phyloP scores from a whole-genome alignment of 208 protist genomes.

The Acanthamoeba lugdunensis region DNA sequence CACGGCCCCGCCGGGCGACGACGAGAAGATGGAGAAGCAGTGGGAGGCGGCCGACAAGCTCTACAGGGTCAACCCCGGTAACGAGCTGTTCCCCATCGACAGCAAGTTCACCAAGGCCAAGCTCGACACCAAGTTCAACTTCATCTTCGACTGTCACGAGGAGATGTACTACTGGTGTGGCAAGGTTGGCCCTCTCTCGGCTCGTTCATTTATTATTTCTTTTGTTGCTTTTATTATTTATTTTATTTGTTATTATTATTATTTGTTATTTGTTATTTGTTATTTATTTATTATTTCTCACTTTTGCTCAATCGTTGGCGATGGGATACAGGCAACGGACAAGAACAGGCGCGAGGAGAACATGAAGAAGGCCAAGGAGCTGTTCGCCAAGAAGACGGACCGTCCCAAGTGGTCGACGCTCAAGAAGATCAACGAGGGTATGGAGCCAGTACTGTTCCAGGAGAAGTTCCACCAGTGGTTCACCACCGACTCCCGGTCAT shows the following conservation, averaged over 20 bases:
- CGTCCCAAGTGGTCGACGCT: constrained; percentile 45
- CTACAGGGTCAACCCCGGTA: constrained; percentile 52
- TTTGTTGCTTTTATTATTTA: not conserved
- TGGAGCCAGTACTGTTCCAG: constrained; percentile 58
- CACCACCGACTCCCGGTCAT: not conserved
- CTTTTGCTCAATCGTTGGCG: not conserved
- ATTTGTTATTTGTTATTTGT: no score
- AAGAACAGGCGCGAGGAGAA: constrained; percentile 49
- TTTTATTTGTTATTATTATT: no score
- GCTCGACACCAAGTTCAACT: constrained; percentile 62
- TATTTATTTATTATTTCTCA: no score
- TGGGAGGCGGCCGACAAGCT: constrained; percentile 12
- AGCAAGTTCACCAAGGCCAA: constrained; percentile 42
- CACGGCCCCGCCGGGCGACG: constrained; percentile 22
- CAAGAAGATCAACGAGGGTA: constrained; percentile 69
- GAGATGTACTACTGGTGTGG: constrained; percentile 66
- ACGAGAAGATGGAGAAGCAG: constrained; percentile 50
- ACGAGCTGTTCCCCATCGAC: constrained; percentile 45
- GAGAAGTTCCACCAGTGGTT: constrained; percentile 66
- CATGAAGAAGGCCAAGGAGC: constrained; percentile 57
- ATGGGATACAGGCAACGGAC: not conserved
- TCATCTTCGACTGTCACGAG: constrained; percentile 48
- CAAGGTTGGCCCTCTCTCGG: not conserved
- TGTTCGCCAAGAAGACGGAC: constrained; percentile 24
- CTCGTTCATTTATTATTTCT: not conserved